Evolutionary conservation across 805 yeast species (phyloP).

Genomic region (Ogataea saltuana): DNA sequence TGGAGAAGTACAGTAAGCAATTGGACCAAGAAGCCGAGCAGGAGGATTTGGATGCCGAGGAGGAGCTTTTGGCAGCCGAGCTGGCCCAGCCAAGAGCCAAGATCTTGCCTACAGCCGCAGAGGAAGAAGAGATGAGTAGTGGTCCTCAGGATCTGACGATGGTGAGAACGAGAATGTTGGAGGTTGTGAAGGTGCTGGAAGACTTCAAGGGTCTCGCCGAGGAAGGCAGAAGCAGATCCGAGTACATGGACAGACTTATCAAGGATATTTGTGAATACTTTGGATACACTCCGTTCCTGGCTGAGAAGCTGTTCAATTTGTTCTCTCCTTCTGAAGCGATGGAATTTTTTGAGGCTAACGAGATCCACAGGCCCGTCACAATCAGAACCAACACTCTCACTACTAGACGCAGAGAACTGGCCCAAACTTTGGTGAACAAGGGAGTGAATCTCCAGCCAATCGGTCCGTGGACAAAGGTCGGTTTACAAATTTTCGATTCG

Average conservation of each 20-base stretch:
- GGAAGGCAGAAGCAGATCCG: conserved; percentile 83
- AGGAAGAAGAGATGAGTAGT: conserved; percentile 53
- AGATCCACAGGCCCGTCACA: conserved; percentile 93
- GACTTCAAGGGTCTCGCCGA: conserved; percentile 81
- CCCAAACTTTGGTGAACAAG: conserved; percentile 90
- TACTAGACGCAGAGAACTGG: conserved; percentile 93
- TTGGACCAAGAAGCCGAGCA: conserved; percentile 60
- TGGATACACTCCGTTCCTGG: conserved; percentile 88
- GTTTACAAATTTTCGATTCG: conserved; percentile 94
- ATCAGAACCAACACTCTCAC: conserved; percentile 96
- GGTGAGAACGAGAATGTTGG: conserved; percentile 91
- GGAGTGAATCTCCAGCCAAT: conserved; percentile 98
- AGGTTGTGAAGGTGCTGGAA: conserved; percentile 90
- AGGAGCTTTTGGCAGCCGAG: conserved; percentile 59
- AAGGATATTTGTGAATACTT: conserved; percentile 90
- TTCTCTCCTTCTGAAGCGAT: conserved; percentile 95
- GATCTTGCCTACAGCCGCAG: conserved; percentile 70
- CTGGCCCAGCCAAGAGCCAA: conserved; percentile 70
- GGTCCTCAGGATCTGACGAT: conserved; percentile 76
- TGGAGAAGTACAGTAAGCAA: conserved; percentile 73
- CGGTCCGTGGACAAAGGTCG: conserved; percentile 98
- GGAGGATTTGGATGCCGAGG: conserved; percentile 64
- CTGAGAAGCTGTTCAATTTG: conserved; percentile 88
- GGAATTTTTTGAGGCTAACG: conserved; percentile 98
- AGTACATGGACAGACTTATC: conserved; percentile 74